A percentile compares a stretch with the other conserved stretches of the same genome.
These are phyloP conservation scores for Flaveria brownii DNA, from an alignment of 129 eudicot species.

Conservation along the genomic window DNA sequence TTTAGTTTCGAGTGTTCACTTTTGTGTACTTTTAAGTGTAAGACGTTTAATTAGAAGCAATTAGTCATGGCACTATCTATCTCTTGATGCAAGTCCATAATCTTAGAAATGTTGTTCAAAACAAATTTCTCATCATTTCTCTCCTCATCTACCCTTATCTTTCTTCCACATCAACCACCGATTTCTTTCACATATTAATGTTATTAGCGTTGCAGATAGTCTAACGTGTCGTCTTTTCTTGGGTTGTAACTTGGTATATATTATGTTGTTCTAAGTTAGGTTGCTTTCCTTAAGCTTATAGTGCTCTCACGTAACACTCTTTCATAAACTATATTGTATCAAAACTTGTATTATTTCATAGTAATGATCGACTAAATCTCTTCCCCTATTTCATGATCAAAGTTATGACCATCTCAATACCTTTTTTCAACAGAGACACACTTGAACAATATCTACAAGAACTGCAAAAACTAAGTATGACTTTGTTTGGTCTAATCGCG, in stretches of 20 bases:
- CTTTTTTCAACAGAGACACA: conserved; percentile 35
- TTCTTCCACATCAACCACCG: too few relatives aligned
- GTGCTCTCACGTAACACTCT: not conserved
- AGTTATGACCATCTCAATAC: not conserved
- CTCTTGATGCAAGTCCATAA: too few relatives aligned
- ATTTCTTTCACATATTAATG: too few relatives aligned
- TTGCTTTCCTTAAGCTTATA: not conserved
- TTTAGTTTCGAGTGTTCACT: not conserved
- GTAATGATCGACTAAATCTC: not conserved
- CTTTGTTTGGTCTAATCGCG: conserved; percentile 38
- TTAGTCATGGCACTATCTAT: not conserved
- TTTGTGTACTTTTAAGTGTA: not conserved
- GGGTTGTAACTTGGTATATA: too few relatives aligned
- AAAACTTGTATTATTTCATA: not conserved
- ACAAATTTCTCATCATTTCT: too few relatives aligned
- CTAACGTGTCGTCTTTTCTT: too few relatives aligned
- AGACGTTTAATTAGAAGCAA: not conserved
- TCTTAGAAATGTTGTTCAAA: too few relatives aligned
- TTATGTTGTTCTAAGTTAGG: not conserved
- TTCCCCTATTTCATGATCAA: not conserved
- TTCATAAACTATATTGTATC: not conserved
- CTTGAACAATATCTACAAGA: conserved; percentile 43
- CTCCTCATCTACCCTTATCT: too few relatives aligned
- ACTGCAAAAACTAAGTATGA: conserved; percentile 39
- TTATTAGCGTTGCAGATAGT: too few relatives aligned